Evolutionary conservation across 768 basidiomycete genomes (phyloP).

Genomic region (Tylopilus subfusipes): DNA sequence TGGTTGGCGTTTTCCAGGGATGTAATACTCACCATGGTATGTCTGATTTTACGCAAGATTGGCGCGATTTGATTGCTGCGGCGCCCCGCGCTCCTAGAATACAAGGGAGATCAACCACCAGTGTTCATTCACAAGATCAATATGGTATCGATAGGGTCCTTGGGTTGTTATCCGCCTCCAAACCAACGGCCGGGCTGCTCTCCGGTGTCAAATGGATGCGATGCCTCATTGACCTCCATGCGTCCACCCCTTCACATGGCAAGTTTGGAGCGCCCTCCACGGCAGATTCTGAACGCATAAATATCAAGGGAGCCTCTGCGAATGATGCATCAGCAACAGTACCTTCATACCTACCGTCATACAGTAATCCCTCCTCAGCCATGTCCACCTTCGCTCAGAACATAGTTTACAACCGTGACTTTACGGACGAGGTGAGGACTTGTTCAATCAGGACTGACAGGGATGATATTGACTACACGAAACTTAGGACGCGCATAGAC

Average conservation of each 20-base stretch:
- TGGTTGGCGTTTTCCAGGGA: slow-evolving; percentile 6
- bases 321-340: slow-evolving; percentile 3
- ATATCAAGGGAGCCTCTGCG: slow-evolving; percentile 11
- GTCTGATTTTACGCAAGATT: slow-evolving; percentile 1
- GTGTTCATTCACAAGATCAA: slow-evolving; percentile 1
- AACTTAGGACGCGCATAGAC: slow-evolving; percentile 5
- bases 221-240: slow-evolving; percentile 13
- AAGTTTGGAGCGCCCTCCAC: slow-evolving; percentile 20
- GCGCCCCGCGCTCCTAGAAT: not conserved
- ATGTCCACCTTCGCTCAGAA: slow-evolving; percentile 1
- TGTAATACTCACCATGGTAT: slow-evolving; percentile 4
- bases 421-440: slow-evolving; percentile 11
- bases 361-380: not conserved
- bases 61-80: not conserved
- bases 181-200: slow-evolving; percentile 10
- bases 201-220: slow-evolving; percentile 15
- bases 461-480: not conserved
- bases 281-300: slow-evolving; percentile 12
- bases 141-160: slow-evolving; percentile 13
- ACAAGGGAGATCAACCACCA: slow-evolving; percentile 7
- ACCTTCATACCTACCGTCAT: not conserved
- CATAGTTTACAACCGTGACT: not conserved
- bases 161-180: slow-evolving; percentile 3
- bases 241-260: slow-evolving; percentile 13
- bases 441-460: not conserved